Evolutionary conservation across 2,329 filamentous ascomycete genomes (phyloP).

Genomic region (Capronia coronata): DNA sequence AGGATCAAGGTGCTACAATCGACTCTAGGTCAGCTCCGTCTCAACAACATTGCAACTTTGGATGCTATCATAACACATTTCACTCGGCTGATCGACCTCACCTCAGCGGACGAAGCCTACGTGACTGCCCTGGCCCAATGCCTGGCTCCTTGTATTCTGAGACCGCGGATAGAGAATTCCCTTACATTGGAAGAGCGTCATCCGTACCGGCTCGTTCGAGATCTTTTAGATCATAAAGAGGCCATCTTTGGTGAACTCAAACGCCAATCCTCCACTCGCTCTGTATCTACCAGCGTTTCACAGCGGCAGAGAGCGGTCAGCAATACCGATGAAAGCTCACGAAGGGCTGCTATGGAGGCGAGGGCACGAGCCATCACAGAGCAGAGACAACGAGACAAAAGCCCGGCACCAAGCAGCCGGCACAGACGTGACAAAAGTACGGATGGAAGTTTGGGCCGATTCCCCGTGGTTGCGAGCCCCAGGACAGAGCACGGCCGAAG

Average conservation of each 20-base stretch:
- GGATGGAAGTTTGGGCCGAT: constrained; percentile 43
- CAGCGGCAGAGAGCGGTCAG: constrained; percentile 53
- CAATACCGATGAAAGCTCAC: constrained; percentile 85
- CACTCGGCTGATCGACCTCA: constrained; percentile 90
- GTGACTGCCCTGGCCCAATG: constrained; percentile 64
- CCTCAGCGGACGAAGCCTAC: constrained; percentile 87
- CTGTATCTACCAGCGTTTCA: constrained; percentile 19
- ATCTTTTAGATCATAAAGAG: constrained; percentile 89
- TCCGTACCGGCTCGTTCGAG: constrained; percentile 79
- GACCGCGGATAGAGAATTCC: constrained; percentile 78
- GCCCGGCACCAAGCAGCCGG: constrained; percentile 50
- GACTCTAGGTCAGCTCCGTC: constrained; percentile 84
- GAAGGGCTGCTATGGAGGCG: constrained; percentile 89
- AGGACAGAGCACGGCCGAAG: constrained; percentile 47
- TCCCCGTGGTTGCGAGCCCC: constrained; percentile 80
- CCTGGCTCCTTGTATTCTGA: constrained; percentile 78
- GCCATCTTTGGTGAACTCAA: constrained; percentile 94
- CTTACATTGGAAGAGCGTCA: constrained; percentile 95
- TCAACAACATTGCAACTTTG: constrained; percentile 97
- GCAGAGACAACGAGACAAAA: constrained; percentile 65
- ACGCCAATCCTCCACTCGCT: constrained; percentile 49
- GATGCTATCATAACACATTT: constrained; percentile 98
- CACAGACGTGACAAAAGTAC: constrained; percentile 78
- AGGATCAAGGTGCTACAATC: constrained; percentile 90
- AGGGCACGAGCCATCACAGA: constrained; percentile 73